These are phyloP conservation scores for Mrakia hoshinonis DNA, from an alignment of 768 basidiomycete genomes.

Conservation along the genomic window DNA sequence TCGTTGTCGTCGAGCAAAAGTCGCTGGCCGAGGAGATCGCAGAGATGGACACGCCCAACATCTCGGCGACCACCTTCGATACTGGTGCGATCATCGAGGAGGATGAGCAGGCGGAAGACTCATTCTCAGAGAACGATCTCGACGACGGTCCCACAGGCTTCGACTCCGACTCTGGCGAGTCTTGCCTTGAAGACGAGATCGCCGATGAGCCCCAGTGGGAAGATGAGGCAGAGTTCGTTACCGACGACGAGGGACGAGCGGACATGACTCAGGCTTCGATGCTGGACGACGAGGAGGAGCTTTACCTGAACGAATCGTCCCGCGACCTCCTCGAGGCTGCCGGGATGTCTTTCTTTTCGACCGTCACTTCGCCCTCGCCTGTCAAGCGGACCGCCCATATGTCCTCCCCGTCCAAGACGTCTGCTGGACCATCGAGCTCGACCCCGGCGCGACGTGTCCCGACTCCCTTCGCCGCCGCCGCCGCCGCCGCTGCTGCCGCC, in stretches of 20 bases:
- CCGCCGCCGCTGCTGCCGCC: neutral
- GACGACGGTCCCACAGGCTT: neutral
- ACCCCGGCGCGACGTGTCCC: neutral
- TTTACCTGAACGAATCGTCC: neutral
- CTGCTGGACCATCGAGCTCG: neutral
- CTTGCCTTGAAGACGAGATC: neutral
- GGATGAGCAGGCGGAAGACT: neutral
- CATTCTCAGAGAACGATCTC: neutral
- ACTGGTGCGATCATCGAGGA: neutral
- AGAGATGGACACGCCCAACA: neutral
- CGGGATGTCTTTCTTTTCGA: neutral
- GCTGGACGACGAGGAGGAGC: neutral
- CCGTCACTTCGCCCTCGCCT: constrained; percentile 5
- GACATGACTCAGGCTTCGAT: neutral
- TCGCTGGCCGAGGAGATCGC: constrained; percentile 16
- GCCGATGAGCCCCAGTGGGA: neutral
- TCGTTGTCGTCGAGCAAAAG: constrained; percentile 18
- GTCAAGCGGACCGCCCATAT: neutral
- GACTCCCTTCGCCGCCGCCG: constrained; percentile 1
- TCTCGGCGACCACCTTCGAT: neutral
- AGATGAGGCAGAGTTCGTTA: neutral
- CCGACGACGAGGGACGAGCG: neutral
- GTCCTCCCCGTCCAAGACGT: neutral
- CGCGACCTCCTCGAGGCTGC: constrained; percentile 7
- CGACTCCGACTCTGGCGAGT: neutral